A percentile compares a stretch with the other conserved stretches of the same genome.
Conservation (phyloP, 495 filamentous ascomycete genomes). For the Trichoderma parareesei region DNA sequence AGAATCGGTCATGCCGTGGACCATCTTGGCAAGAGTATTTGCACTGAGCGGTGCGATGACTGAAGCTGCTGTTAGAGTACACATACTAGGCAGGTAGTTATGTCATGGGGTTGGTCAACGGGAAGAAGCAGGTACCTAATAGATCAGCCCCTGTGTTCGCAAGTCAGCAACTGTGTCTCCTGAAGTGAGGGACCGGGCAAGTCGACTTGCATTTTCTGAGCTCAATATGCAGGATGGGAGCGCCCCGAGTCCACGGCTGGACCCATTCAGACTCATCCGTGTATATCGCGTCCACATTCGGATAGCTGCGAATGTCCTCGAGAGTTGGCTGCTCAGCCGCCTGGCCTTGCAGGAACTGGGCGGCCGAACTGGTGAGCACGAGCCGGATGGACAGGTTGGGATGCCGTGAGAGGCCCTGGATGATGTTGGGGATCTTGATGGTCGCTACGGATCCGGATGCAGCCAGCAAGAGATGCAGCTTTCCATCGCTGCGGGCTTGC, state of each 20-base stretch:
- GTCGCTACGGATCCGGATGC: conserved; percentile 73
- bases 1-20: conserved; percentile 56
- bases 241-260: conserved; percentile 59
- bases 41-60: conserved; percentile 71
- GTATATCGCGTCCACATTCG: conserved; percentile 65
- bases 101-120: not conserved
- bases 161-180: not conserved
- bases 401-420: conserved; percentile 44
- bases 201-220: conserved; percentile 43
- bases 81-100: too few relatives aligned
- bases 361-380: conserved; percentile 63
- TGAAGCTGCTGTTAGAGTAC: not conserved
- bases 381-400: conserved; percentile 65
- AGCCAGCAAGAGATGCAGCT: conserved; percentile 71
- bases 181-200: not conserved
- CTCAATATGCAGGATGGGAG: conserved; percentile 77
- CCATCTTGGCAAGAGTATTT: conserved; percentile 75
- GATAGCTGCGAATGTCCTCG: conserved; percentile 36
- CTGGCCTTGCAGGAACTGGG: conserved; percentile 63
- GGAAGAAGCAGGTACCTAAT: conserved; percentile 29
- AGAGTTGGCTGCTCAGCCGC: conserved; percentile 59
- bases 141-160: conserved; percentile 51
- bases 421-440: conserved; percentile 77
- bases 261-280: conserved; percentile 75
- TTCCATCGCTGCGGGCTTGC: conserved; percentile 45